Base-by-base conservation (phyloP, 208 protist genomes). In the Trypanosoma platydactyli region DNA sequence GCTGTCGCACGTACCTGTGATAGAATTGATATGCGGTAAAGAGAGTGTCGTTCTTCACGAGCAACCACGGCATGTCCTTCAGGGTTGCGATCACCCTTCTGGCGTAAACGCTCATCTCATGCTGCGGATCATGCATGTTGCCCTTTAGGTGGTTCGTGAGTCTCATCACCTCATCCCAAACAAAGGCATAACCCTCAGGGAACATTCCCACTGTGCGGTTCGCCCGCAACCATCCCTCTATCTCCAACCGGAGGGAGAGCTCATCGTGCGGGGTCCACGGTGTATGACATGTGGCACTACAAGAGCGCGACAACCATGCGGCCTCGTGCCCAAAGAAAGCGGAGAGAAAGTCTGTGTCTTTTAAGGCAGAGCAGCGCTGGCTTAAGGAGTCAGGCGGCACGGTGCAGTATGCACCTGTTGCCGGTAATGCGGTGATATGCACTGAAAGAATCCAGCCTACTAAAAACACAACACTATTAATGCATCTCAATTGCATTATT, bases 191-290 rank as follows among this genome's bases (percentile, higher is more conserved):
- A 6, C 41, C 65, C 40, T 71, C 68, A 1, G 75, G 75, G 27
- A 69, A 64, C 69, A 80, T 80, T 18, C 75, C 75, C 20, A 71
- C 69, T n/a, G 40, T 70, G 33, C 53, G 68, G 41, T 76, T 76
- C 16, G 64, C 68, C 20, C 75, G 75, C 18, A 76, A 46, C 63
- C 64, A 80, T 15, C 48, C 29, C 53, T 75, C 75, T 64, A 80
- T 80, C 51, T 80, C 75, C 33, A 35, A 58, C 5, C 59, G 63
- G 22, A 80, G 29, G 12, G 45, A 64, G 22, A 44, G 18, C 33
- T 66, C 68, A 48, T 68, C 50, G 12, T 12, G 29, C 5, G 50
- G 6, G 15, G 12, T 29, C 69, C 45, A 63, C 38, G 54, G 30
- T 38, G 27, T 35, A n/a, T 67, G 40, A 40, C 64, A 61, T 12